A percentile compares a stretch with the other conserved stretches of the same genome.
phyloP scores from a whole-genome alignment of 192 early-diverging fungal genomes.

The Umbelopsis ramanniana region DNA sequence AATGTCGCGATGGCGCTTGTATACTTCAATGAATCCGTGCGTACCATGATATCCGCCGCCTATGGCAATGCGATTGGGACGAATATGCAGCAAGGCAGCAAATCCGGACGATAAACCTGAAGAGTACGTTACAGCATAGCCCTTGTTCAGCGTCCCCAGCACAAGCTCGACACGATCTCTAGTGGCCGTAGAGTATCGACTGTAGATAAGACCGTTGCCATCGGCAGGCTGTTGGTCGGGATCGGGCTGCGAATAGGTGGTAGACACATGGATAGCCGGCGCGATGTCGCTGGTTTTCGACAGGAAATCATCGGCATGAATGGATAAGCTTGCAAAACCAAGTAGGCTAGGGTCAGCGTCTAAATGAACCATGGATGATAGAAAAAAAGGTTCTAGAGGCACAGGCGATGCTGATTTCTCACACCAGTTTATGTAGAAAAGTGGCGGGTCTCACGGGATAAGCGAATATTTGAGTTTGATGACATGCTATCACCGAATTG shows the following conservation, averaged over 20 bases:
- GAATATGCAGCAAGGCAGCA: slow-evolving; percentile 56
- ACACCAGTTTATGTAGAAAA: neutral
- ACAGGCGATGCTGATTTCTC: neutral
- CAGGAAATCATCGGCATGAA: slow-evolving; percentile 57
- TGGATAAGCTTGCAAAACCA: slow-evolving; percentile 44
- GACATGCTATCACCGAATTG: too few relatives aligned
- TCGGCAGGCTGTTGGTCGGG: slow-evolving; percentile 28
- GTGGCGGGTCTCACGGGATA: too few relatives aligned
- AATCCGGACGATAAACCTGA: slow-evolving; percentile 62
- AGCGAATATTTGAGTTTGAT: too few relatives aligned
- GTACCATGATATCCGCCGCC: slow-evolving; percentile 37
- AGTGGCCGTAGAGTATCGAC: slow-evolving; percentile 48
- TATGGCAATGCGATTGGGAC: slow-evolving; percentile 50
- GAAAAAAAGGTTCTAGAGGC: neutral
- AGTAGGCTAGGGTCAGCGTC: neutral
- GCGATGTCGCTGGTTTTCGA: slow-evolving; percentile 52
- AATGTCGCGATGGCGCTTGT: slow-evolving; percentile 37
- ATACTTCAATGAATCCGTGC: slow-evolving; percentile 22
- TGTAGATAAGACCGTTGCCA: slow-evolving; percentile 49
- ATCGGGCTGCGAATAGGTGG: slow-evolving; percentile 51
- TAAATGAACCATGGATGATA: neutral
- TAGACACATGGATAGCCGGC: slow-evolving; percentile 57
- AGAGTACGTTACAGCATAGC: slow-evolving; percentile 63
- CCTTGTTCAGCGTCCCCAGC: slow-evolving; percentile 56
- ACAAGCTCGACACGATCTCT: slow-evolving; percentile 56